phyloP scores from a whole-genome alignment of 352 stramenopile species.

The Halophytophthora batemanensis region DNA sequence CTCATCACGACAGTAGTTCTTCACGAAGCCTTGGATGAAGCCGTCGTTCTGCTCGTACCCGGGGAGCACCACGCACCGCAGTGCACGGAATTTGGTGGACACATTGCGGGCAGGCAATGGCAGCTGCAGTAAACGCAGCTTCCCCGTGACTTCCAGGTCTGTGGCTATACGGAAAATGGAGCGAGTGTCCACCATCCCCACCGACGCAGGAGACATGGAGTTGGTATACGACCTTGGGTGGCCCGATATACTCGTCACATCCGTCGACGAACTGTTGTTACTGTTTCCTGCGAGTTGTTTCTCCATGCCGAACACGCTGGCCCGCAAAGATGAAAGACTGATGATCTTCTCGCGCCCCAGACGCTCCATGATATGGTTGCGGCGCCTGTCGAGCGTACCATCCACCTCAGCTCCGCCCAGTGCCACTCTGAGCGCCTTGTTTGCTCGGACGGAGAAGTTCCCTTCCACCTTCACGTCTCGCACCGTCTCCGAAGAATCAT shows the following conservation, averaged over 20 bases:
- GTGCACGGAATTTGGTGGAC: conserved; percentile 71
- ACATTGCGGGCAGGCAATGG: conserved; percentile 71
- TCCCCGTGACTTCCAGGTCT: conserved; percentile 52
- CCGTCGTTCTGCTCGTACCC: conserved; percentile 66
- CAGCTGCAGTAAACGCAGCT: conserved; percentile 55
- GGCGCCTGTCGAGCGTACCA: conserved; percentile 51
- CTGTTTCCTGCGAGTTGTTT: conserved; percentile 14
- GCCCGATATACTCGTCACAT: conserved; percentile 6
- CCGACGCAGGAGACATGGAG: conserved; percentile 17
- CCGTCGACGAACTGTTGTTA: conserved; percentile 12
- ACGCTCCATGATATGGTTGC: conserved; percentile 59
- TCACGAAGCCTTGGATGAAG: conserved; percentile 71
- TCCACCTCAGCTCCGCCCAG: conserved; percentile 56
- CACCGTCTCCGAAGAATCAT: conserved; percentile 1
- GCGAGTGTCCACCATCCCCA: conserved; percentile 66
- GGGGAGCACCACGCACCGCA: conserved; percentile 64
- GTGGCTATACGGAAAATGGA: conserved; percentile 69
- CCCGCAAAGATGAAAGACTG: conserved; percentile 66
- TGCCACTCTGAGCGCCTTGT: conserved; percentile 55
- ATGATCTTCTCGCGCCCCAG: conserved; percentile 73
- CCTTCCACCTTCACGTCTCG: conserved; percentile 14
- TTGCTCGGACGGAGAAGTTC: conserved; percentile 41
- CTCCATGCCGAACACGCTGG: conserved; percentile 80
- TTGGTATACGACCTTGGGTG: conserved; percentile 12
- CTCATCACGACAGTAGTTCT: conserved; percentile 77